Evolutionary conservation across 805 yeast species (phyloP), one percentile per base, ranked within the genome.

Genomic region (Ogataea trehaloabstinens): DNA sequence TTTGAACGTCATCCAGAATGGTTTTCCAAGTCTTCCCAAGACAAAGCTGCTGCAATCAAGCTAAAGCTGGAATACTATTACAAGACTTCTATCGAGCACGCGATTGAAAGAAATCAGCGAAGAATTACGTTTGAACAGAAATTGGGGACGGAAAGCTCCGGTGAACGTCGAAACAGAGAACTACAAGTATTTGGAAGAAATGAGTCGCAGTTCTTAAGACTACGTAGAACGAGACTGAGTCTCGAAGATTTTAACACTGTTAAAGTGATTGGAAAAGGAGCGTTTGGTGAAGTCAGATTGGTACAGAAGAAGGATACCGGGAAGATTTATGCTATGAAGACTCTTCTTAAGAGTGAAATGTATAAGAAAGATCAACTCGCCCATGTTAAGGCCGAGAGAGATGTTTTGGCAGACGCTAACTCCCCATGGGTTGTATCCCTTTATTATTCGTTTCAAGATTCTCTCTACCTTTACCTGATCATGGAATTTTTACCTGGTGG

Each of bases 331-430:
- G 96, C 95, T 34, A 93, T 87, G 99, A 89, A 89, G 65, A 90
- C 96, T 3, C 74, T 84, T 55, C 73, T 83, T 58, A 93, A 87
- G 63, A 75, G 85, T 36, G 99, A 93, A 64, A 89, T 93, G 95
- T 89, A 85, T 64, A 85, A 87, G 55, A 89, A 87, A 56, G 98
- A 91, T 52, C 96, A 89, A 61, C 68, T 90, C 41, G 96, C 96
- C 0, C 96, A 89, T 60, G 96, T 90, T 30, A 91, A 89, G 58
- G 96, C 97, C 1, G 95, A 90, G 64, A 78, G 96, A 56, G 98
- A 93, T 64, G 96, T 93, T 19, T 71, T 91, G 52, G 98, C 96
- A 0, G 90, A 87, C 22, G 77, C 87, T 29, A 89, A 85, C 61
- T 82, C 90, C 17, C 91, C 91, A 0, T 85, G 95, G 95, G 93